Conservation (phyloP, 2,329 filamentous ascomycete genomes). For the Pseudogymnoascus sp. region DNA sequence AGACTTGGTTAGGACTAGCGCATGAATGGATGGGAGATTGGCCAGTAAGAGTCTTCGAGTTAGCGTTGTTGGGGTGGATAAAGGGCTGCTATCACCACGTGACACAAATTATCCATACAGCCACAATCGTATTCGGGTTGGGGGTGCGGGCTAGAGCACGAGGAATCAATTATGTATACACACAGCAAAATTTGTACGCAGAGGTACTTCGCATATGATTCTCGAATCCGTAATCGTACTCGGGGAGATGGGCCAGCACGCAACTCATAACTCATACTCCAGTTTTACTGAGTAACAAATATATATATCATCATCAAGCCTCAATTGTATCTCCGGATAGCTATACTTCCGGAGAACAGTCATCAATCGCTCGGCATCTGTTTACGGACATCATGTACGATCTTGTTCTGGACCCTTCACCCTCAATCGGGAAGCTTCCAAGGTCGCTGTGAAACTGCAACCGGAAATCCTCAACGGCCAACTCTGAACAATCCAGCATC, state of each 20-base stretch:
- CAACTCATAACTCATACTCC: background rate
- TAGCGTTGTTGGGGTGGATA: background rate
- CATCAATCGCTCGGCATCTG: background rate
- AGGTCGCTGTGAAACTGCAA: background rate
- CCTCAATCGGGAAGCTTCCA: background rate
- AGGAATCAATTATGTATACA: background rate
- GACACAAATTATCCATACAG: background rate
- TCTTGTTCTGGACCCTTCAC: background rate
- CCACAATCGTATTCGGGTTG: conserved; percentile 1
- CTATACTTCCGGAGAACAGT: background rate
- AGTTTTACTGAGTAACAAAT: background rate
- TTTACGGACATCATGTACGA: background rate
- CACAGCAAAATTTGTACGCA: background rate
- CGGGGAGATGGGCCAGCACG: background rate
- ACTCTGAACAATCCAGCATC: background rate
- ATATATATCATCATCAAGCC: background rate
- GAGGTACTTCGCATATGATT: background rate
- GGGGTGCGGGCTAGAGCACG: background rate
- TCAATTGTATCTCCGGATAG: background rate
- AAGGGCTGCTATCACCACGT: background rate
- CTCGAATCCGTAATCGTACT: conserved; percentile 5
- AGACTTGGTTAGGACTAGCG: background rate
- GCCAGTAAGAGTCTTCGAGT: background rate
- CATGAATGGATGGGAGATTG: background rate
- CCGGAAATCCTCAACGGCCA: background rate